Base-by-base conservation (phyloP, 2,329 filamentous ascomycete genomes). In the Xylariaceae sp. region DNA sequence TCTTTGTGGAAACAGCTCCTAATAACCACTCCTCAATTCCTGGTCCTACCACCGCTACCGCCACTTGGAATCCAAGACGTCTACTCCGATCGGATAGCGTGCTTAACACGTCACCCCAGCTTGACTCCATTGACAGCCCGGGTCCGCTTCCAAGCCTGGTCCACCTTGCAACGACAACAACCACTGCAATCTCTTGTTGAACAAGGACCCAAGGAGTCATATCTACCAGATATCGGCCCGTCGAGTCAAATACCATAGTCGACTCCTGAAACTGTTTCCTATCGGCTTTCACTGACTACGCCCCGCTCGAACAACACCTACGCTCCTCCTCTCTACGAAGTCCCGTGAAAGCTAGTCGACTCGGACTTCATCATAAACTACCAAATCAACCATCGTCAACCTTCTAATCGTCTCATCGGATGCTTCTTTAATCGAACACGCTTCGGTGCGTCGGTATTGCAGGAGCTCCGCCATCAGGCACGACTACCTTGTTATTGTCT, bases 181-280 rank as follows among this genome's bases (percentile, higher is more conserved):
- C 61, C 37, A 58, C 53, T 54, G 57, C 49, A 57, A 53, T 49
- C 44, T 53, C 45, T 55, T 44, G 61, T 61, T 53, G 48, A 62
- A 49, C 58, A 60, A 63, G 62, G 54, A 46, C 55, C 58, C 55
- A 70, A 75, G 74, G 77, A 80, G 76, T 79, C 71, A 77, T 72
- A 74, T 76, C 73, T 78, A 76, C 70, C 65, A 73, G 71, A 69
- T 67, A 72, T 71, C 74, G 67, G 73, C 73, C 47, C 71, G 66
- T 67, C 63, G 69, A 75, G 63, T 66, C 65, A 65, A 59, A 66
- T 56, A 33, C 40, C 53, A 43, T 60, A 57, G 59, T 63, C 59
- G 50, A 54, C 49, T 50, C 40, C 42, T 52, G 39, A 57, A 53
- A 57, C 48, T 64, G 67, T 60, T 61, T 62, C n/a, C 64, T 67